Conservation (phyloP, 257 asterid species). For the Solanum verrucosum region DNA sequence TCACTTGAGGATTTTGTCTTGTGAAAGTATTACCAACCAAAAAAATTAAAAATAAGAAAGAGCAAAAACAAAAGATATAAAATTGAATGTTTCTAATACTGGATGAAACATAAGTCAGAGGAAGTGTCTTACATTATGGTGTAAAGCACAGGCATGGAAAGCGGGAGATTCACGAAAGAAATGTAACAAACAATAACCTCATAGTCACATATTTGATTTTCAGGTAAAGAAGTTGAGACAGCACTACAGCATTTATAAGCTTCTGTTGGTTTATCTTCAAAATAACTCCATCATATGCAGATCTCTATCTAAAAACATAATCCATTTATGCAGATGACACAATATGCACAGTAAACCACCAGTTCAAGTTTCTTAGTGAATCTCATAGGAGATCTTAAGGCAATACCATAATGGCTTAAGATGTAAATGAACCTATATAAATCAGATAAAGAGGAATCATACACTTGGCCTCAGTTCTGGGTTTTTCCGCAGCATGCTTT, state of each 20-base stretch:
- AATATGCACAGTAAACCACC: background rate
- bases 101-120: background rate
- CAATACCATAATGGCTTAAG: background rate
- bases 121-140: background rate
- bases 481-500: slow-evolving; percentile 88
- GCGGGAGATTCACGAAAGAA: background rate
- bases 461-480: slow-evolving; percentile 85
- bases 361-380: background rate
- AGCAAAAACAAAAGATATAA: background rate
- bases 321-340: background rate
- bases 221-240: background rate
- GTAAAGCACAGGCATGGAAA: background rate
- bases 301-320: background rate
- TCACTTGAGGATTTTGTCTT: background rate
- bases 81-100: background rate
- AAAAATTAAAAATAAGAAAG: background rate
- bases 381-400: background rate
- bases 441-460: slow-evolving; percentile 18
- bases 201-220: background rate
- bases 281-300: background rate
- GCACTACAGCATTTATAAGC: background rate
- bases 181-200: background rate
- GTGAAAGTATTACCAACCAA: background rate
- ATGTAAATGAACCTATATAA: background rate
- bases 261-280: background rate